Percentiles rank a stretch among this genome's conserved stretches.
Evolutionary conservation across 352 stramenopile genomes (phyloP).

Genomic region (Globisporangium megalacanthum): DNA sequence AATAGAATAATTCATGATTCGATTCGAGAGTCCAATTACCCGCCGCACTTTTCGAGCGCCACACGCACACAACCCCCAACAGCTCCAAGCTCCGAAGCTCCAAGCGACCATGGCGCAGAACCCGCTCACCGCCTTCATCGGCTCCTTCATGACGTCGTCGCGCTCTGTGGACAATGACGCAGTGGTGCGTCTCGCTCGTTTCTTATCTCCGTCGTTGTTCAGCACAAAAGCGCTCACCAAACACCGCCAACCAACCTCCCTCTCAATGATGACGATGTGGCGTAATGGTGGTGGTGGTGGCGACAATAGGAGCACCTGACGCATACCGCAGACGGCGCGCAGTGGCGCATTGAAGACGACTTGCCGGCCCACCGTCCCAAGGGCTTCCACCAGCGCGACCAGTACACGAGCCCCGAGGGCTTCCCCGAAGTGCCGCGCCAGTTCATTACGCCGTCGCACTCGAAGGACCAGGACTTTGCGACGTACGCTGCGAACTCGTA

Average conservation of each 20-base stretch:
- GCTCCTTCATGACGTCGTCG: conserved; percentile 62
- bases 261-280: too few relatives aligned
- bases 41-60: too few relatives aligned
- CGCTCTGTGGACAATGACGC: conserved; percentile 37
- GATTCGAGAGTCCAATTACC: too few relatives aligned
- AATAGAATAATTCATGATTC: not conserved
- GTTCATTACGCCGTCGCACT: conserved; percentile 70
- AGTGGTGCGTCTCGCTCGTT: conserved; percentile 26
- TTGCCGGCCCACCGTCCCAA: conserved; percentile 39
- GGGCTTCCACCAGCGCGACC: conserved; percentile 52
- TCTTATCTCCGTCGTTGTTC: too few relatives aligned
- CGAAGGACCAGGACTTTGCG: conserved; percentile 56
- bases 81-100: not conserved
- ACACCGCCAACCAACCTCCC: too few relatives aligned
- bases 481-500: conserved; percentile 87
- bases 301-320: conserved; percentile 34
- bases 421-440: conserved; percentile 74
- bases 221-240: not conserved
- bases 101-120: conserved; percentile 45
- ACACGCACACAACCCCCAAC: not conserved
- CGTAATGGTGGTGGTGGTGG: too few relatives aligned
- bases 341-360: conserved; percentile 70
- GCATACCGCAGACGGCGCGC: conserved; percentile 40
- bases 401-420: conserved; percentile 58
- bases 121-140: conserved; percentile 58